Evolutionary conservation across 169 alveolate species (phyloP), one percentile per base, ranked within the genome.

Genomic region (Plasmodium vivax): DNA sequence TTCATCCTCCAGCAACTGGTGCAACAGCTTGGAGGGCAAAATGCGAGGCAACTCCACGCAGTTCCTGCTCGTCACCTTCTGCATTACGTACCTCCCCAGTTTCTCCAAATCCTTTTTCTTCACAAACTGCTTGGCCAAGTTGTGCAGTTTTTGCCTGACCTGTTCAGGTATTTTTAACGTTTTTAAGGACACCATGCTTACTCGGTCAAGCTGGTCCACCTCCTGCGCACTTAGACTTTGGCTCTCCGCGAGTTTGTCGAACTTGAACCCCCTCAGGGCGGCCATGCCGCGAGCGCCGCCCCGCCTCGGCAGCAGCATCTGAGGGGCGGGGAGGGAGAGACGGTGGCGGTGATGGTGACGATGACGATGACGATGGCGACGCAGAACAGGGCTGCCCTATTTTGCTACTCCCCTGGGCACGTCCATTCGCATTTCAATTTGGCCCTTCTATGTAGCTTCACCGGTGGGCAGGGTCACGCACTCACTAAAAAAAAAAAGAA

Each of bases 11-110:
- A n/a, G 43, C 34, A 94, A n/a, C 19, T 58, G 16, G 54, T 45
- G 58, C 83, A 56, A 62, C 75, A 82, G 88, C 93, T 96, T 92
- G 9, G 98, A 97, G 6, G 98, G 97, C 47, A 96, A 90, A 30
- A 96, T 96, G 45, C 98, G 82, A 30, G 98, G 98, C 23, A 97
- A 94, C 75, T 97, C 98, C 10, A 94, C 98, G 41, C 97, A 95
- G 23, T 95, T 94, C 75, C 98, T 85, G 41, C 97, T 91, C 7
- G 98, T 96, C 3, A 93, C 38, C 83, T 96, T 81, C 23, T 84
- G 94, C 36, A 97, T 85, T 54, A 97, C 79, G 90, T 84, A 95
- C 5, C 96, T 62, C 3, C 98, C 98, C 80, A 95, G 85, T 73
- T 95, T 95, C 74, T 97, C 98, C 71, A 97, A 43, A 81, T 96